These are phyloP conservation scores for Globisporangium canariense DNA, from an alignment of 352 stramenopile genomes.

Conservation along the genomic window DNA sequence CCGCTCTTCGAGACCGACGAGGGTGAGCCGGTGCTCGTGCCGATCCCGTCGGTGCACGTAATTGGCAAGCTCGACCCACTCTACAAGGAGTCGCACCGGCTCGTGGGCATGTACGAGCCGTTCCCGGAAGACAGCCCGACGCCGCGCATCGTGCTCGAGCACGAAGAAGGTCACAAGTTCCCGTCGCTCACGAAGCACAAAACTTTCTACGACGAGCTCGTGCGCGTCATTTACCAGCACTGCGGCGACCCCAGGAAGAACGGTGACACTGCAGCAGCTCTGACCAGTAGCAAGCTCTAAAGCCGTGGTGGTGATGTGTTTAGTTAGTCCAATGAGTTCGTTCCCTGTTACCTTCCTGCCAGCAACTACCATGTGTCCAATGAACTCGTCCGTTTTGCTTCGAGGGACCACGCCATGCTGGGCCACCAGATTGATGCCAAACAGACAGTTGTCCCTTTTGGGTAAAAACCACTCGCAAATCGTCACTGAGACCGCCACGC, in stretches of 20 bases:
- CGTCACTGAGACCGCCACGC: too few species aligned
- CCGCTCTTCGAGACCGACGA: slow-evolving; percentile 17
- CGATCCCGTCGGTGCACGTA: slow-evolving; percentile 30
- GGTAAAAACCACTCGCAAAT: too few species aligned
- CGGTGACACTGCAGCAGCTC: slow-evolving; percentile 5
- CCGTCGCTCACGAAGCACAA: slow-evolving; percentile 26
- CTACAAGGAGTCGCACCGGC: slow-evolving; percentile 18
- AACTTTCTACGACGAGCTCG: slow-evolving; percentile 26
- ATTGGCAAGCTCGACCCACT: slow-evolving; percentile 24
- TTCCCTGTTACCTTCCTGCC: not conserved
- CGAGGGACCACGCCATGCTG: too few species aligned
- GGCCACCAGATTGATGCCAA: too few species aligned
- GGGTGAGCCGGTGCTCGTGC: slow-evolving; percentile 10
- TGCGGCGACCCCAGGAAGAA: slow-evolving; percentile 15
- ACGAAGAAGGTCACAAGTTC: slow-evolving; percentile 45
- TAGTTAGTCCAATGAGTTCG: not conserved
- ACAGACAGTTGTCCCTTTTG: too few species aligned
- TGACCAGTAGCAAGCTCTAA: slow-evolving; percentile 9
- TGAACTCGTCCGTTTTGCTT: not conserved
- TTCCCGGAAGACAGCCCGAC: slow-evolving; percentile 16
- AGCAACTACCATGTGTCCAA: not conserved
- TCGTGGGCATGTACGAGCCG: slow-evolving; percentile 25
- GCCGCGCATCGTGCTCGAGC: slow-evolving; percentile 29
- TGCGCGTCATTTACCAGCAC: slow-evolving; percentile 23
- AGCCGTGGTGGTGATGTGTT: too few species aligned